Conservation (phyloP, 2,329 filamentous ascomycete genomes). For the Tolypocladium inflatum region DNA sequence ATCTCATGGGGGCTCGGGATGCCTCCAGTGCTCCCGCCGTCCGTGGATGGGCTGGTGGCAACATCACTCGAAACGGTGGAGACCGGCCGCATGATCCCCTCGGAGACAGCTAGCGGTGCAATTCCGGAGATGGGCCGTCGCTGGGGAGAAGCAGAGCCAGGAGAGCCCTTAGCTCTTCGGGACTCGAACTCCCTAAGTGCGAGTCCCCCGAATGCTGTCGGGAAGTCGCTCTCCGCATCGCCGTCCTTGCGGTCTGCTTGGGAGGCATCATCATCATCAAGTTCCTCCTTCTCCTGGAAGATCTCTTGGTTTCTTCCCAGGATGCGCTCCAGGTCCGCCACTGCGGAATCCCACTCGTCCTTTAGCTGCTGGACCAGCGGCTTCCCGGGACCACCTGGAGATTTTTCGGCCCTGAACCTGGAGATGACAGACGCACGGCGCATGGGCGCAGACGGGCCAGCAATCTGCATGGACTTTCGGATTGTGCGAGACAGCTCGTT, state of each 20-base stretch:
- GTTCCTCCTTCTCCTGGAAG: conserved; percentile 11
- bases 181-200: conserved; percentile 20
- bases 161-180: conserved; percentile 12
- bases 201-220: conserved; percentile 26
- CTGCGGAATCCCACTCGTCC: conserved; percentile 28
- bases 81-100: conserved; percentile 1
- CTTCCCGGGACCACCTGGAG: conserved; percentile 16
- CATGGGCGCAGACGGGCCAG: conserved; percentile 14
- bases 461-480: conserved; percentile 21
- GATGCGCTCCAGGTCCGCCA: conserved; percentile 21
- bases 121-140: background rate
- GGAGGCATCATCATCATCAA: conserved; percentile 5
- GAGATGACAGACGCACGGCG: conserved; percentile 25
- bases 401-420: conserved; percentile 22
- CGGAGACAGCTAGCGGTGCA: background rate
- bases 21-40: conserved; percentile 21
- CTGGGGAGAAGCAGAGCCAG: conserved; percentile 1
- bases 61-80: conserved; percentile 22
- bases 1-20: conserved; percentile 27
- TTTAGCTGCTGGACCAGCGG: conserved; percentile 25
- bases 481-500: conserved; percentile 24
- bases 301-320: conserved; percentile 24
- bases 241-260: conserved; percentile 9
- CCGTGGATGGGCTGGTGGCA: conserved; percentile 24
- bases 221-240: conserved; percentile 17